Percentiles rank a stretch among this genome's conserved stretches.
Conservation (phyloP, 176 grass and related monocot species). For the Olyra latifolia region DNA sequence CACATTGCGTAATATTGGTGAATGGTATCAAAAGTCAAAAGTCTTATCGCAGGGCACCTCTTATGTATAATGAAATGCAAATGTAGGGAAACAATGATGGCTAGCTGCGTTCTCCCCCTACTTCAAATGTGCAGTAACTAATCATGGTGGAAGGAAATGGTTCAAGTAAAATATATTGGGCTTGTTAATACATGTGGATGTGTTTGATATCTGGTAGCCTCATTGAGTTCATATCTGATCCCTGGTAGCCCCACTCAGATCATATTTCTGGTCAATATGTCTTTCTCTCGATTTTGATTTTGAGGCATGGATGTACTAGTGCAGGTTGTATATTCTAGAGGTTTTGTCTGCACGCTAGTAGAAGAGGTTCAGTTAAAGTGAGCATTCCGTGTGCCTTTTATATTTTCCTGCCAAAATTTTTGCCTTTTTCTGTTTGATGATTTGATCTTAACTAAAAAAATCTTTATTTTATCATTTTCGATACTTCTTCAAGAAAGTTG, state of each 20-base stretch:
- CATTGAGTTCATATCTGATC: too few relatives aligned
- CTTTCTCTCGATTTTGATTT: too few relatives aligned
- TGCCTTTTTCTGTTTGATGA: too few relatives aligned
- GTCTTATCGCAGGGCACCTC: background rate
- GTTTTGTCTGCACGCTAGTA: background rate
- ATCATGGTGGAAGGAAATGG: background rate
- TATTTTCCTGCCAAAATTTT: background rate
- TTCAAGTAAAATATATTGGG: background rate
- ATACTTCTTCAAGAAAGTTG: constrained; percentile 5
- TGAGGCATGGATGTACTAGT: constrained; percentile 12
- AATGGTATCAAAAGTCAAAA: background rate
- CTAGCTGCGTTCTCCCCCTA: background rate
- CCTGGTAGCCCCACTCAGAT: background rate
- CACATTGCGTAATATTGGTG: too few relatives aligned
- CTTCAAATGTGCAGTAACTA: background rate
- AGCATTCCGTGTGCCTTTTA: background rate
- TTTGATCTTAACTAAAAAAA: background rate
- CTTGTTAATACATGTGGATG: background rate
- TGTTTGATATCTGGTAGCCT: too few relatives aligned
- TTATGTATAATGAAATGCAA: constrained; percentile 7
- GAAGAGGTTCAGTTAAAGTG: background rate
- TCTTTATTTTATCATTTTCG: background rate
- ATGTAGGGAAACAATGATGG: background rate
- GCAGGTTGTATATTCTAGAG: background rate
- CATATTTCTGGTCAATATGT: background rate